phyloP scores from a whole-genome alignment of 441 rosid genomes.

The Aquilaria agallochum region DNA sequence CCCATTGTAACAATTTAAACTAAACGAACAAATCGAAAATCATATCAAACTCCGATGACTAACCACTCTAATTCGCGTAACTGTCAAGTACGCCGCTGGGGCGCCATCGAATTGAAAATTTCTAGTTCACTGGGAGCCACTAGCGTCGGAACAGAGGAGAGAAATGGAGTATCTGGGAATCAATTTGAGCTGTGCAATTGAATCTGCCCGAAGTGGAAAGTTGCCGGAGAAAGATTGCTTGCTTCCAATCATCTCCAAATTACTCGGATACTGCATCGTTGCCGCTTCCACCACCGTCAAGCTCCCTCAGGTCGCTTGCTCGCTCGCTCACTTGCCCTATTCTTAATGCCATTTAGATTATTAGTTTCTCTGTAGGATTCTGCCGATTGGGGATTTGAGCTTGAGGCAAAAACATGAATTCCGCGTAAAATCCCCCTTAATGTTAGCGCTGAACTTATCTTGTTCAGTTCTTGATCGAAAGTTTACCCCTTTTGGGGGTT shows the following conservation, averaged over 20 bases:
- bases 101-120: too few relatives aligned
- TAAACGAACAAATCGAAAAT: too few relatives aligned
- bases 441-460: not conserved
- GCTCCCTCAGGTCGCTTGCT: slow-evolving; percentile 58
- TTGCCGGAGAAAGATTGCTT: slow-evolving; percentile 60
- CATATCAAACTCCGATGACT: too few relatives aligned
- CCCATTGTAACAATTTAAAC: too few relatives aligned
- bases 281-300: slow-evolving; percentile 83
- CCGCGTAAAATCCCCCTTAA: not conserved
- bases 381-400: not conserved
- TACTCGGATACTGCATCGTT: slow-evolving; percentile 71
- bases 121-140: too few relatives aligned
- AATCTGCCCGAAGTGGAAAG: slow-evolving; percentile 41
- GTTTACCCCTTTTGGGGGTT: not conserved
- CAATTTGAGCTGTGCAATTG: slow-evolving; percentile 45
- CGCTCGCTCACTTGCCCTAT: not conserved
- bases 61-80: too few relatives aligned
- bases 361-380: not conserved
- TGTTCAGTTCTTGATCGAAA: not conserved
- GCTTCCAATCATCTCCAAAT: slow-evolving; percentile 65
- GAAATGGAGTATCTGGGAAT: slow-evolving; percentile 59
- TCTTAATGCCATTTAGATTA: not conserved
- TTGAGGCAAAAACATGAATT: too few relatives aligned
- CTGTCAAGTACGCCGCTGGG: too few relatives aligned
- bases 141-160: not conserved